Conservation (phyloP, 768 basidiomycete species). For the Lentinus brumalis region DNA sequence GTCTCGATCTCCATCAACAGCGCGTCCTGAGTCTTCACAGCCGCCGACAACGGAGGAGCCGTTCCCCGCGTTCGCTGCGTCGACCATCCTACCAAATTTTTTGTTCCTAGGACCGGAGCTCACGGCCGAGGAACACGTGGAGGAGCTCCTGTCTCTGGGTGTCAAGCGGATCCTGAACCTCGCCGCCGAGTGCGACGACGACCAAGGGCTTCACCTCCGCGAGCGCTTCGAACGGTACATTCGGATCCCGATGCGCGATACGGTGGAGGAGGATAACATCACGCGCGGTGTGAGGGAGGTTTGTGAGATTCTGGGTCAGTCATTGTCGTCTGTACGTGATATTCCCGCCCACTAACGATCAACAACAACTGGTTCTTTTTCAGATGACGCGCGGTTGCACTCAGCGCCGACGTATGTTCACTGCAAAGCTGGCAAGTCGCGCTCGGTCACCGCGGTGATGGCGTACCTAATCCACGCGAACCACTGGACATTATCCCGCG, state of each 20-base stretch:
- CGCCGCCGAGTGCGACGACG: constrained; percentile 87
- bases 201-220: constrained; percentile 68
- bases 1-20: constrained; percentile 65
- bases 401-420: constrained; percentile 92
- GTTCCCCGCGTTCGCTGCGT: constrained; percentile 74
- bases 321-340: not conserved
- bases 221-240: constrained; percentile 81
- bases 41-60: constrained; percentile 58
- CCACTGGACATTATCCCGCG: constrained; percentile 91
- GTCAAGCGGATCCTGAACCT: constrained; percentile 90
- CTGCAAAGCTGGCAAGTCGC: constrained; percentile 94
- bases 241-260: constrained; percentile 92
- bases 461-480: constrained; percentile 97
- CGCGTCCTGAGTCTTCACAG: constrained; percentile 59
- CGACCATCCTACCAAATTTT: constrained; percentile 89
- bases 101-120: constrained; percentile 91
- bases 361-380: not conserved
- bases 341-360: not conserved
- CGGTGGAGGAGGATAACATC: constrained; percentile 92
- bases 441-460: constrained; percentile 95
- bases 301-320: constrained; percentile 83
- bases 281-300: constrained; percentile 79
- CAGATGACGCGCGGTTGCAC: constrained; percentile 91
- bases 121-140: constrained; percentile 70
- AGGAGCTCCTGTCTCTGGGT: constrained; percentile 70